Percentiles rank a stretch among this genome's conserved stretches.
Conservation (phyloP, 345 rosid species). For the Rhodamnia argentea region DNA sequence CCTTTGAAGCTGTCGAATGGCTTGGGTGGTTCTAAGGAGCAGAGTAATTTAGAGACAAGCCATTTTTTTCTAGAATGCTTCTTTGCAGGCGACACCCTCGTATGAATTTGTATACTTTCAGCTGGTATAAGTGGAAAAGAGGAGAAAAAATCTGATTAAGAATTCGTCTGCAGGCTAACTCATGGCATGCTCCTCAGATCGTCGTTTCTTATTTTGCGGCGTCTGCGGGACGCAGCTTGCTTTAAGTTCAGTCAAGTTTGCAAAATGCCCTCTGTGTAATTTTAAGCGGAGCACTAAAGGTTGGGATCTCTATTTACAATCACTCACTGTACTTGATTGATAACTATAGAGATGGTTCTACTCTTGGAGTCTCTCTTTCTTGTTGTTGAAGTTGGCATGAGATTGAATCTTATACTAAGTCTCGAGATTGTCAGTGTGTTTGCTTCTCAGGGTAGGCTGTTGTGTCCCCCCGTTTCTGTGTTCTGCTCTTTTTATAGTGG, state of each 20-base stretch:
- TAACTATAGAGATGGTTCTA: background rate
- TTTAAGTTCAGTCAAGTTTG: slow-evolving; percentile 7
- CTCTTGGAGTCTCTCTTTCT: background rate
- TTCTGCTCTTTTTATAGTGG: background rate
- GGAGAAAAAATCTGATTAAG: background rate
- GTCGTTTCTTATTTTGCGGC: slow-evolving; percentile 42
- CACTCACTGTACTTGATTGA: background rate
- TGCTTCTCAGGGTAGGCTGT: background rate
- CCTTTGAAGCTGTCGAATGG: background rate
- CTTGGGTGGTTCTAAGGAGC: background rate
- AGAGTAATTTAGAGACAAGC: background rate
- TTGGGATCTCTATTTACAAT: background rate
- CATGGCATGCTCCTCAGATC: slow-evolving; percentile 22
- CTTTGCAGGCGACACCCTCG: background rate
- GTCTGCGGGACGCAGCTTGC: slow-evolving; percentile 42
- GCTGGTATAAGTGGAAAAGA: background rate
- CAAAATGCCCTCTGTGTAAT: slow-evolving; percentile 30
- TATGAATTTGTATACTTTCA: background rate
- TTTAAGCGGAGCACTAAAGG: slow-evolving; percentile 24
- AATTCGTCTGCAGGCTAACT: background rate
- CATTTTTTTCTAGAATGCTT: background rate
- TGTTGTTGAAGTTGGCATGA: background rate
- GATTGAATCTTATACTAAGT: background rate
- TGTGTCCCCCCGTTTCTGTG: background rate
- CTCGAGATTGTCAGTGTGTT: background rate